These are phyloP conservation scores for Rosa persica DNA, from an alignment of 306 rosid genomes.

Conservation along the genomic window DNA sequence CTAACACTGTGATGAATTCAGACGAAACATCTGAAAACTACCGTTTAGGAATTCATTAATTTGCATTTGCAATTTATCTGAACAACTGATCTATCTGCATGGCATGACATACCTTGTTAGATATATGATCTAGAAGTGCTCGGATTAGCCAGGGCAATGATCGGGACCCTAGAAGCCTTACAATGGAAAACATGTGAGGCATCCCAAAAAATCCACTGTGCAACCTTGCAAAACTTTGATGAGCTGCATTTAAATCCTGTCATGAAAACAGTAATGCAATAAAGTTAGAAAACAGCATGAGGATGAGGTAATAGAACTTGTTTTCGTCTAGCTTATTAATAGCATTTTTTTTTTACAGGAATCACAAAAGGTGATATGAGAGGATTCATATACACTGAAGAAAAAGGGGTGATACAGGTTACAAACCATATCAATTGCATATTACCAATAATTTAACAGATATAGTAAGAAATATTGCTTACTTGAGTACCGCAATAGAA, in stretches of 20 bases:
- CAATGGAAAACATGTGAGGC: conserved; percentile 85
- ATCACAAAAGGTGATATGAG: not conserved
- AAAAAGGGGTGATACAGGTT: not conserved
- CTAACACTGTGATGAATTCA: not conserved
- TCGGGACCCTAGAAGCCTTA: conserved; percentile 86
- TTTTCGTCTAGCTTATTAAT: not conserved
- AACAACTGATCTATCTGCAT: not conserved
- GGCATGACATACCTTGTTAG: conserved; percentile 71
- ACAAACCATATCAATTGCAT: conserved; percentile 18
- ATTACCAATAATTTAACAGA: conserved; percentile 8
- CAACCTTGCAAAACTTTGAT: conserved; percentile 93
- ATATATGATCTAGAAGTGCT: conserved; percentile 93
- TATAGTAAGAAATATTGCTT: conserved; percentile 32
- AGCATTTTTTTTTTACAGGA: not conserved
- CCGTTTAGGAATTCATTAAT: not conserved
- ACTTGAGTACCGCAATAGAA: conserved; percentile 93
- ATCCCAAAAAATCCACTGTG: conserved; percentile 98
- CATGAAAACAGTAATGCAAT: conserved; percentile 9
- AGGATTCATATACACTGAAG: not conserved
- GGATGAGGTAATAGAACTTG: not conserved
- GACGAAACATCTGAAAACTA: conserved; percentile 5
- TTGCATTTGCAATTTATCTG: not conserved
- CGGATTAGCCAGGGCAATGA: conserved; percentile 97
- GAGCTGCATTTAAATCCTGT: conserved; percentile 92
- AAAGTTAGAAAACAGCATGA: not conserved